Evolutionary conservation across 2,329 filamentous ascomycete genomes (phyloP), one percentile per base, ranked within the genome.

Genomic region (Neocucurbitaria cava): DNA sequence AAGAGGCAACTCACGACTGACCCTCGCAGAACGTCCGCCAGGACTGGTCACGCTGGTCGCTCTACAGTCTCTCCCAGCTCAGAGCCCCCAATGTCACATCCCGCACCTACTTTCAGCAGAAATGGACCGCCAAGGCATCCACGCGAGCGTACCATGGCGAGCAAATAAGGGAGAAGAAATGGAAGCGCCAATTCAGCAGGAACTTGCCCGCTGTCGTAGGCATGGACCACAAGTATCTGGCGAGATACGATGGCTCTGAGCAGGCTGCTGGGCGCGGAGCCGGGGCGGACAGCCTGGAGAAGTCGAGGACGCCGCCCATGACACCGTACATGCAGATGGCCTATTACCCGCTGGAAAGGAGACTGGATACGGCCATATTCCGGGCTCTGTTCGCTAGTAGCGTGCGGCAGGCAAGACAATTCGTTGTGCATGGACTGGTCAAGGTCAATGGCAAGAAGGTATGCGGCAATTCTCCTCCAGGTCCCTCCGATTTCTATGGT

Each of bases 361-460:
- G 95, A 68, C 79, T 99, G 57, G 95, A 99, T 73, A 92, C 92
- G n/a, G 93, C 95, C 65, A 87, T 99, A 58, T 98, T 96, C 82
- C 85, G 95, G 46, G 89, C 95, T 33, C 78, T 99, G 76, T 99
- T 99, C 77, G 93, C 95, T 38, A 96, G 92, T 77, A 97, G 92
- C 77, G 86, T 91, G 31, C 85, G 93, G 64, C 95, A 99, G 78
- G 96, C 96, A 13, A 87, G 94, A 64, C 94, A 98, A 68, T 96
- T 98, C 72, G 91, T 96, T 54, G 86, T 96, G 24, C 95, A 99
- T 77, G 95, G 95, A 24, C 87, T 87, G 55, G 95, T 99, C 58
- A 96, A 88, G 71, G 95, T 99, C 73, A 99, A 99, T 80, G 95
- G 95, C 59, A 92, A 96, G 79, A 93, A 92, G 87, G 93, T 96